These are phyloP conservation scores for Micractinium sp. DNA, from an alignment of 139 green algal species.

Conservation along the genomic window DNA sequence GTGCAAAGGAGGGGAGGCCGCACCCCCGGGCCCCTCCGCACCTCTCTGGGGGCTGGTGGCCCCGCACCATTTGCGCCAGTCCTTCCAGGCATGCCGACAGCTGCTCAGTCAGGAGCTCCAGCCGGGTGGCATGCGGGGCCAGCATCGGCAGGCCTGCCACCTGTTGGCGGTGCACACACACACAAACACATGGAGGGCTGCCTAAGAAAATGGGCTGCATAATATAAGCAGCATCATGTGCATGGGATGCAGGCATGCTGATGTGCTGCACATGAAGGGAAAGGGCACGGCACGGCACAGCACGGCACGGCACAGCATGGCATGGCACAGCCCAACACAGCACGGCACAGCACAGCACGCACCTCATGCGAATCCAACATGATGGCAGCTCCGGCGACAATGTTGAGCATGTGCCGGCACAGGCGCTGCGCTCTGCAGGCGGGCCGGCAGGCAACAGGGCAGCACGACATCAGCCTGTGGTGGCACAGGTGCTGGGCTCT, in stretches of 20 bases:
- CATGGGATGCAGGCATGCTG: too few relatives aligned
- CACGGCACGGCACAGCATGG: background rate
- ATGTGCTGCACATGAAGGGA: background rate
- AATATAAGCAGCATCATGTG: background rate
- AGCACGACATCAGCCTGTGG: background rate
- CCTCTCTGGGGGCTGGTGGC: background rate
- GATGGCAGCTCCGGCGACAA: background rate
- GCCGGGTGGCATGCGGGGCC: background rate
- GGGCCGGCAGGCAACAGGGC: too few relatives aligned
- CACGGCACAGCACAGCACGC: background rate
- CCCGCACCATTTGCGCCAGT: slow-evolving; percentile 12
- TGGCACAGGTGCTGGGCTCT: background rate
- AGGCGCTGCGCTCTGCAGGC: slow-evolving; percentile 22
- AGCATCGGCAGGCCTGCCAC: slow-evolving; percentile 16
- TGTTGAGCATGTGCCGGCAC: slow-evolving; percentile 41
- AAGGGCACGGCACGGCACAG: background rate
- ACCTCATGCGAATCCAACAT: slow-evolving; percentile 23
- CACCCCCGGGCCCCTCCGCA: background rate
- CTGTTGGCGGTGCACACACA: background rate
- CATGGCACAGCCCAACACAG: background rate
- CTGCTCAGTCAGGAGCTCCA: slow-evolving; percentile 25
- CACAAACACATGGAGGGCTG: too few relatives aligned
- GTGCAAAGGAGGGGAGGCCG: too few relatives aligned
- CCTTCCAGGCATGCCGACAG: slow-evolving; percentile 23
- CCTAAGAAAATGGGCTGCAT: background rate